phyloP scores from a whole-genome alignment of 140 eudicot species.

The Cichorium intybus region DNA sequence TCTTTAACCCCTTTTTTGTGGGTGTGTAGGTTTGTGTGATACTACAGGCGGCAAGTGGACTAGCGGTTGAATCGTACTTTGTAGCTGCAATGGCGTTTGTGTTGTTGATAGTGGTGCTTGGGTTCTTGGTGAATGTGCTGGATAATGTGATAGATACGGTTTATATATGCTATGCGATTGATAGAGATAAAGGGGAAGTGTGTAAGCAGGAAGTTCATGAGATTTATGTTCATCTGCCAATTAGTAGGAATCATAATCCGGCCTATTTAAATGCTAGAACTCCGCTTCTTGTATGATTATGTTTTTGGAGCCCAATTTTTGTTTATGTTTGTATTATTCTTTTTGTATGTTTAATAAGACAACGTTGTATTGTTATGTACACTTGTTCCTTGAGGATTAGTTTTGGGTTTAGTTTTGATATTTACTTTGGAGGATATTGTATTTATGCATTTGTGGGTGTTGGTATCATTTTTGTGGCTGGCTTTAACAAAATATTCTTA shows the following conservation, averaged over 20 bases:
- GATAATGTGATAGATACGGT: constrained; percentile 89
- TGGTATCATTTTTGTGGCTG: neutral
- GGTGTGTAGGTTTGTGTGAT: constrained; percentile 71
- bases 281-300: constrained; percentile 40
- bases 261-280: constrained; percentile 57
- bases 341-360: constrained; percentile 20
- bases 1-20: constrained; percentile 4
- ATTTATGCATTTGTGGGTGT: neutral
- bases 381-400: constrained; percentile 3
- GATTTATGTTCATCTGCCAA: constrained; percentile 84
- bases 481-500: neutral
- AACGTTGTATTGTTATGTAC: constrained; percentile 13
- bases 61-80: constrained; percentile 67
- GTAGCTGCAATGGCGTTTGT: constrained; percentile 65
- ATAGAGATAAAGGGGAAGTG: constrained; percentile 87
- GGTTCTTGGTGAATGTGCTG: constrained; percentile 65
- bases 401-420: neutral
- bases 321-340: constrained; percentile 16
- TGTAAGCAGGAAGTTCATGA: constrained; percentile 82
- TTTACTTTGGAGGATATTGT: neutral
- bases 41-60: constrained; percentile 43
- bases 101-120: constrained; percentile 59
- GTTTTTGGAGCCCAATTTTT: constrained; percentile 5
- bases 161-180: constrained; percentile 89
- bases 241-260: constrained; percentile 62